Base-by-base conservation (phyloP, 1,139 yeast species). In the Chernovozyma aurita region DNA sequence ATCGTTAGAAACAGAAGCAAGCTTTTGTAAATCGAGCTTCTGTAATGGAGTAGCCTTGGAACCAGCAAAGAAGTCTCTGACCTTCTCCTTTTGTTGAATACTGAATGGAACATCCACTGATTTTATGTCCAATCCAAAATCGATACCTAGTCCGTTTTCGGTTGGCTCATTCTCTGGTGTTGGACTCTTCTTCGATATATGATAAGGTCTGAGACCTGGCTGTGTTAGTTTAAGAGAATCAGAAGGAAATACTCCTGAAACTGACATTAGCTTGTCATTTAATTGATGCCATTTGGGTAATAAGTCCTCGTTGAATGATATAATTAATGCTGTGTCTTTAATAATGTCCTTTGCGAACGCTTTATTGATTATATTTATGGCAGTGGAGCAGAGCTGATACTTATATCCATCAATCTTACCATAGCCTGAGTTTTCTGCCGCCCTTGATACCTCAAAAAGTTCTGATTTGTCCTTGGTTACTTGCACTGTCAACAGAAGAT, bases 31-130 rank as follows among this genome's bases (percentile, higher is more conserved):
- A 17, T 21, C 14, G 13, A 30, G 24, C 18, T 15, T 30, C 8
- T 25, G 17, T 9, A 27, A 22, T 5, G 31, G 28, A 12, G 35
- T 28, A 13, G 4, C 27, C 14, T 40, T 20, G 27, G 34, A 20
- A 30, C 33, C 24, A 12, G 32, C 32, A 15, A 51, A 42, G 16
- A 63, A 42, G 40, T 63, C 61, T 34, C 46, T 45, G 11, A 65
- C 52, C 21, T 59, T 50, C 36, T 63, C 62, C 22, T 54, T 50
- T 37, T 63, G 63, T 30, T 52, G 49, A 17, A 65, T 56, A 42
- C 72, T 65, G 31, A 55, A 53, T 1, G 73, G 72, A 4, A 62
- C 55, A 9, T 64, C 61, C 6, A 66, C 30, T n/a, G 20, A 17
- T 12, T 28, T 27, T 12, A 37, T 53, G 26, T 51, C 67, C 4